Evolutionary conservation across 2,329 filamentous ascomycete species (phyloP), one percentile per base, ranked within the genome.

Genomic region (Phoma sp.): DNA sequence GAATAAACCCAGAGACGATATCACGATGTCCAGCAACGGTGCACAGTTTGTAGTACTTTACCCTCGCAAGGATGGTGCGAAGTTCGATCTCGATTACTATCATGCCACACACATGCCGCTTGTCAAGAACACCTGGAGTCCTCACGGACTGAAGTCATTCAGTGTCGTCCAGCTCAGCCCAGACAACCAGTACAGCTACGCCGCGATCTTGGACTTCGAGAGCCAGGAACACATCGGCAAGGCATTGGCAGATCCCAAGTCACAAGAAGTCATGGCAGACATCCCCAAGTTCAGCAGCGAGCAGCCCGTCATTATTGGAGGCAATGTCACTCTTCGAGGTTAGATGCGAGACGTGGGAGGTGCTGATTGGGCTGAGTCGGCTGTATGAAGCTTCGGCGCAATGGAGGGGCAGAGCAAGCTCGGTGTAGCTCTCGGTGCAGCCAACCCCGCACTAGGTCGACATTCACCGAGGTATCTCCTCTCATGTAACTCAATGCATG

Each of bases 71-170:
- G 62, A 67, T 30, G 71, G 68, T 55, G 52, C 63, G n/a, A 76
- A 59, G 10, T 83, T 83, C 71, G 68, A 83, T 69, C 68, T 80
- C 59, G 72, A 80, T 28, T 83, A 83, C 74, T 83, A 82, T 64
- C 62, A 81, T 30, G 48, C 62, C 3, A 75, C 57, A 17, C 80
- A 83, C 72, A 79, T 83, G 76, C 74, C 77, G 1, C 66, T 83
- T 2, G 77, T 77, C 14, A 54, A 65, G 23, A 68, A 74, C 40
- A 56, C 61, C 21, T 82, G 80, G 79, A 56, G 47, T 1, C 53
- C 64, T 1, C 60, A 69, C 42, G 81, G 81, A 33, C 66, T 83
- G 4, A 72, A 67, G 36, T 56, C 52, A 3, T 72, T 57, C 52
- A 53, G 33, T 11, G 59, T 73, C 7, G 54, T 54, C 1, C 51